Base-by-base conservation (phyloP, 306 rosid species). In the Leucaena leucocephala region DNA sequence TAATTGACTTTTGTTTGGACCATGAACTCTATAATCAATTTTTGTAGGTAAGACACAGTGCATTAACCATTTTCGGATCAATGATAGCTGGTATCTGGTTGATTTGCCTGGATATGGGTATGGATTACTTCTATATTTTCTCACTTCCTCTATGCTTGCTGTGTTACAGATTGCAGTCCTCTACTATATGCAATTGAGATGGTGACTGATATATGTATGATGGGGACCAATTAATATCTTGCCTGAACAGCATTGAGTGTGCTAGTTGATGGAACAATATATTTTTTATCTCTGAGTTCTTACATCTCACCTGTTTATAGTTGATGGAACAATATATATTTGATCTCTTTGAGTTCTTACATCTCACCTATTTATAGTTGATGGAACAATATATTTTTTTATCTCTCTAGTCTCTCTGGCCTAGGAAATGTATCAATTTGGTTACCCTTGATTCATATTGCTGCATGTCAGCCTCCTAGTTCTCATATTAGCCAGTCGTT, bases 91-190 rank as follows among this genome's bases (percentile, higher is more conserved):
- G 98, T 93, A 84, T 78, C 85, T 96, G 78, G 99, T 96, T 71
- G 99, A 96, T 93, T 88, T 96, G 86, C 99, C 99, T 74, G 98
- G 99, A 77, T 91, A 93, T 75, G 98, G 99, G 99, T 93, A 93
- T 78, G 92, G 49, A 75, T 75, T 33, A 35, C 71, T 55, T 71
- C 81, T 21, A 40, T 15, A 15, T 49, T 0, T 71, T 44, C 77
- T 75, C 82, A 52, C 19, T 62, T 64, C 35, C 36, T 45, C 14
- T 14, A 0, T 58, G 2, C 27, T 27, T 27, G 76, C 22, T 27
- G 33, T 67, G 62, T 43, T 36, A 9, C 61, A 73, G 36, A 55
- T 35, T 42, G 52, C 68, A 21, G 62, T 42, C 22, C 33, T 63
- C 10, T 44, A 16, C 36, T 70, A 3, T 2, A 21, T 49, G 49